Conservation (phyloP, 257 asterid species). For the Ophiorrhiza pumila region DNA sequence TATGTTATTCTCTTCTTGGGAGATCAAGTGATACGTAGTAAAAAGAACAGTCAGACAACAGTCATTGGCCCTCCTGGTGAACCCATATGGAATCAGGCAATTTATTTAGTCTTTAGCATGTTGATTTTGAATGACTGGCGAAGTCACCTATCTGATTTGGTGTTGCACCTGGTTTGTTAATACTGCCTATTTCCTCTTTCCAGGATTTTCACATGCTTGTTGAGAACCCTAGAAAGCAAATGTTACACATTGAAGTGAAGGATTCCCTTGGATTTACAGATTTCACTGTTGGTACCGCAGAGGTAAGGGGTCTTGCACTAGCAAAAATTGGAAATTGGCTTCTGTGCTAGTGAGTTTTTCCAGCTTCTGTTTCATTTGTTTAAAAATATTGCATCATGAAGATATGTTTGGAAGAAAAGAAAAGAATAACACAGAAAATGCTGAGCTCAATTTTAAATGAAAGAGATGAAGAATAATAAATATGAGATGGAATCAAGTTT, state of each 20-base stretch:
- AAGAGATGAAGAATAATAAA: not conserved
- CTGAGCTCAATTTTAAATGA: not conserved
- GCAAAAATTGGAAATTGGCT: not conserved
- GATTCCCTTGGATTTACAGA: slow-evolving; percentile 88
- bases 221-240: slow-evolving; percentile 72
- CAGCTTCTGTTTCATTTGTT: not conserved
- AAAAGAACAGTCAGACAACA: slow-evolving; percentile 91
- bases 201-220: slow-evolving; percentile 97
- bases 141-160: not conserved
- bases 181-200: slow-evolving; percentile 18
- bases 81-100: slow-evolving; percentile 99
- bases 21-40: slow-evolving; percentile 90
- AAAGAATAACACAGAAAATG: too few species aligned
- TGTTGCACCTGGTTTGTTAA: slow-evolving; percentile 13
- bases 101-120: not conserved
- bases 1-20: slow-evolving; percentile 78
- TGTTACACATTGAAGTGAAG: slow-evolving; percentile 67
- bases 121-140: not conserved
- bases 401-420: not conserved
- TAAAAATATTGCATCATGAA: not conserved
- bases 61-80: slow-evolving; percentile 97
- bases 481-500: not conserved
- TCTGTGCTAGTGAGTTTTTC: not conserved
- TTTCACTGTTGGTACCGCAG: slow-evolving; percentile 72
- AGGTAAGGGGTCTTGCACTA: slow-evolving; percentile 49